phyloP scores from a whole-genome alignment of 176 grass and related monocot species.

The Carex pumila region DNA sequence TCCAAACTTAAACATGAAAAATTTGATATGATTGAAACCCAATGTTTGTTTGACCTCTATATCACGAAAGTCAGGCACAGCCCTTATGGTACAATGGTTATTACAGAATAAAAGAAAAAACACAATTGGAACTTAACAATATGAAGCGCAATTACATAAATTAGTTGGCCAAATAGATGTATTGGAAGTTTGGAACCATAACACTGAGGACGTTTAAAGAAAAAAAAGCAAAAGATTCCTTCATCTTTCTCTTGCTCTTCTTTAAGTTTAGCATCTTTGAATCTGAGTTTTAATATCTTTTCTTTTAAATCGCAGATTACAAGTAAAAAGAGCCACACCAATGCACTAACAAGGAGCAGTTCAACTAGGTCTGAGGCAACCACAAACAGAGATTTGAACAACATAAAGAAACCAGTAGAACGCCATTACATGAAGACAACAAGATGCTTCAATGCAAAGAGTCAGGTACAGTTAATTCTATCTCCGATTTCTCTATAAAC shows the following conservation, averaged over 20 bases:
- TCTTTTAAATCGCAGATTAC: background rate
- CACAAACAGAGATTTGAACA: background rate
- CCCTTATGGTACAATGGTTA: background rate
- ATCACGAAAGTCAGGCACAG: too few species aligned
- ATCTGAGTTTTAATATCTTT: background rate
- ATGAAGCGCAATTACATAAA: background rate
- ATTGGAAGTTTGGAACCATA: background rate
- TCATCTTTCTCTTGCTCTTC: background rate
- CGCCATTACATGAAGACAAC: conserved; percentile 20
- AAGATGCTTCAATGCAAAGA: conserved; percentile 18
- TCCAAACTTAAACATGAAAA: too few species aligned
- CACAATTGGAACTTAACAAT: background rate
- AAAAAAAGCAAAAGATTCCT: background rate
- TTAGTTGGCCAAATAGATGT: background rate
- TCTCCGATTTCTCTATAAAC: background rate
- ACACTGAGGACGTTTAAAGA: too few species aligned
- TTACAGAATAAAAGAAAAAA: background rate
- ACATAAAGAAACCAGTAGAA: background rate
- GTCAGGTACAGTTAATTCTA: background rate
- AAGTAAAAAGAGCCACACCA: background rate
- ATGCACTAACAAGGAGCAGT: conserved; percentile 10
- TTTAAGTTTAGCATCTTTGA: background rate
- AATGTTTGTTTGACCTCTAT: too few species aligned
- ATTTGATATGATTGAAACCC: too few species aligned
- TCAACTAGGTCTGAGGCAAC: background rate